Percentiles rank a stretch among this genome's conserved stretches.
Evolutionary conservation across 805 yeast species (phyloP).

Genomic region (Blastobotrys robertii): DNA sequence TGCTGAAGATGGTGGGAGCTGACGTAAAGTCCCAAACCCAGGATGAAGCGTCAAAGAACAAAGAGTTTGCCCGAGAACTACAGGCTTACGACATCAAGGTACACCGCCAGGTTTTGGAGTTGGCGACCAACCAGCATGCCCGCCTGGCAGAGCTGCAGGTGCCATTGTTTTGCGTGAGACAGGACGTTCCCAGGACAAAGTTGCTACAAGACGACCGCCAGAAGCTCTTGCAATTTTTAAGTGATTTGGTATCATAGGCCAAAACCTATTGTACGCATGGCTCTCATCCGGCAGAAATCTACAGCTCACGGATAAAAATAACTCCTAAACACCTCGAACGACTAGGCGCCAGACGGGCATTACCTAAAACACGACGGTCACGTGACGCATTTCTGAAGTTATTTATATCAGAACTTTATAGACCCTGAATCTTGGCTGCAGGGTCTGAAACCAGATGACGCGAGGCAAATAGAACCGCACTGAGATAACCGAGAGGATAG

Average conservation of each 20-base stretch:
- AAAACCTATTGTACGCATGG: no score
- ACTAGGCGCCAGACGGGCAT: no score
- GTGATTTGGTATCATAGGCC: constrained; percentile 6
- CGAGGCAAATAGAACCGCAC: no score
- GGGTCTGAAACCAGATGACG: no score
- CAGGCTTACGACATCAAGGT: constrained; percentile 10
- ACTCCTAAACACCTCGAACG: no score
- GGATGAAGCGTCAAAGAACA: not conserved
- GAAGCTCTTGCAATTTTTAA: constrained; percentile 12
- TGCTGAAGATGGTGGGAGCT: constrained; percentile 9
- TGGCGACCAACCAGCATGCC: constrained; percentile 2
- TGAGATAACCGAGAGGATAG: no score
- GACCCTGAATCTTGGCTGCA: no score
- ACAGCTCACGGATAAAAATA: no score
- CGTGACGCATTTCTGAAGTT: no score
- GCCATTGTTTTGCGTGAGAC: constrained; percentile 14
- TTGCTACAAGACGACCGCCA: constrained; percentile 8
- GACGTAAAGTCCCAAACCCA: not conserved
- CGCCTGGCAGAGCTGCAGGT: constrained; percentile 9
- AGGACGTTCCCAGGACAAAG: not conserved
- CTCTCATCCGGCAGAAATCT: no score
- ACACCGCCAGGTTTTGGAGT: constrained; percentile 6
- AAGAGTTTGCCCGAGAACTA: constrained; percentile 4
- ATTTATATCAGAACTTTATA: no score
- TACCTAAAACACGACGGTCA: no score